These are phyloP conservation scores for Chytriomyces sp. DNA, from an alignment of 192 early-diverging fungal genomes.

Conservation along the genomic window DNA sequence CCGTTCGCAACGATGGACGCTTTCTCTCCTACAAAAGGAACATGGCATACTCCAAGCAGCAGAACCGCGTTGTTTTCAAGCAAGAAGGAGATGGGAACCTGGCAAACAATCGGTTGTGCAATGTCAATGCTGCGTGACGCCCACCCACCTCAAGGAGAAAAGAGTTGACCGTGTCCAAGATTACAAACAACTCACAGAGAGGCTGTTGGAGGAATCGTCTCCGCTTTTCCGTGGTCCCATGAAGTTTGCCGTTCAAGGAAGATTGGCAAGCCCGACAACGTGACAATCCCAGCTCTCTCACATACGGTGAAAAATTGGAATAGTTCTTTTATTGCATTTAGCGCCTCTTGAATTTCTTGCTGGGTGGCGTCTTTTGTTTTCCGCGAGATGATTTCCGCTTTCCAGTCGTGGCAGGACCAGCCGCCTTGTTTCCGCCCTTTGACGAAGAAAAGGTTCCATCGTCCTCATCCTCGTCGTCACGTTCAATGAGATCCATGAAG, in stretches of 20 bases:
- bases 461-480: conserved; percentile 51
- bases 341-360: conserved; percentile 16
- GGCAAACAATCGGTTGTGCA: too few relatives aligned
- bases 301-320: background rate
- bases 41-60: conserved; percentile 14
- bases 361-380: background rate
- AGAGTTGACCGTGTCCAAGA: too few relatives aligned
- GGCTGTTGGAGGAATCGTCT: too few relatives aligned
- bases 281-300: background rate
- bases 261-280: too few relatives aligned
- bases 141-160: too few relatives aligned
- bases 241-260: too few relatives aligned
- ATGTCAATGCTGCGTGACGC: too few relatives aligned
- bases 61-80: conserved; percentile 18
- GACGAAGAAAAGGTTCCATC: conserved; percentile 2
- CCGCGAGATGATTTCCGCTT: conserved; percentile 12
- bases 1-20: background rate
- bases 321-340: background rate
- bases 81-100: conserved; percentile 5
- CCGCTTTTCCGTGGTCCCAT: too few relatives aligned
- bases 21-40: conserved; percentile 25
- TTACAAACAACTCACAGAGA: too few relatives aligned
- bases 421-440: background rate
- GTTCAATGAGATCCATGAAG: conserved; percentile 51
- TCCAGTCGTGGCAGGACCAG: background rate